Conservation (phyloP, 805 yeast species). For the Ogataea methanolica region DNA sequence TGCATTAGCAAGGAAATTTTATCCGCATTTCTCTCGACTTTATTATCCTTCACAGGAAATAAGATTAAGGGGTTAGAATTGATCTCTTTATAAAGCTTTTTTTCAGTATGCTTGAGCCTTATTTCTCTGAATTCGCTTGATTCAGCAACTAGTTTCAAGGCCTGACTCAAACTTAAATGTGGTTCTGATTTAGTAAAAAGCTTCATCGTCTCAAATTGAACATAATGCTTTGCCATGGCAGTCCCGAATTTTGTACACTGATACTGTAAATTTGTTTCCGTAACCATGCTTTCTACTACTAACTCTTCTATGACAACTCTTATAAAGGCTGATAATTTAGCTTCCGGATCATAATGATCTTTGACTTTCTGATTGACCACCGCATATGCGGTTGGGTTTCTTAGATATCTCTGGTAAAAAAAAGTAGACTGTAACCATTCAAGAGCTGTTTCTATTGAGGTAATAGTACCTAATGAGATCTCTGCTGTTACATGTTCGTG, state of each 20-base stretch:
- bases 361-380: conserved; percentile 15
- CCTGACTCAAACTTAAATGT: conserved; percentile 12
- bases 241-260: conserved; percentile 38
- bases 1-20: conserved; percentile 42
- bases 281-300: conserved; percentile 28
- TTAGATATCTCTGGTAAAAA: conserved; percentile 39
- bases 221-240: conserved; percentile 46
- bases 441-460: conserved; percentile 33
- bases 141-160: conserved; percentile 27
- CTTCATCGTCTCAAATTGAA: conserved; percentile 40
- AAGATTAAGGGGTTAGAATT: conserved; percentile 35
- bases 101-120: conserved; percentile 40
- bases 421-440: conserved; percentile 47
- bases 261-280: conserved; percentile 10
- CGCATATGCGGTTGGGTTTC: conserved; percentile 39
- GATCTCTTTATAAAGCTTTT: conserved; percentile 39
- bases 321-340: conserved; percentile 31
- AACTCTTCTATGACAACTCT: conserved; percentile 31
- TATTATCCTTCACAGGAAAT: conserved; percentile 31
- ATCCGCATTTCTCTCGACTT: conserved; percentile 27
- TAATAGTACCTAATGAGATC: conserved; percentile 36
- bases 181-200: conserved; percentile 21
- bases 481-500: conserved; percentile 42
- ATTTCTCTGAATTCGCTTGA: conserved; percentile 39
- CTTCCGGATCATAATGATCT: conserved; percentile 22